These are phyloP conservation scores for Podospora comata DNA, from an alignment of 495 filamentous ascomycete genomes.

Conservation along the genomic window DNA sequence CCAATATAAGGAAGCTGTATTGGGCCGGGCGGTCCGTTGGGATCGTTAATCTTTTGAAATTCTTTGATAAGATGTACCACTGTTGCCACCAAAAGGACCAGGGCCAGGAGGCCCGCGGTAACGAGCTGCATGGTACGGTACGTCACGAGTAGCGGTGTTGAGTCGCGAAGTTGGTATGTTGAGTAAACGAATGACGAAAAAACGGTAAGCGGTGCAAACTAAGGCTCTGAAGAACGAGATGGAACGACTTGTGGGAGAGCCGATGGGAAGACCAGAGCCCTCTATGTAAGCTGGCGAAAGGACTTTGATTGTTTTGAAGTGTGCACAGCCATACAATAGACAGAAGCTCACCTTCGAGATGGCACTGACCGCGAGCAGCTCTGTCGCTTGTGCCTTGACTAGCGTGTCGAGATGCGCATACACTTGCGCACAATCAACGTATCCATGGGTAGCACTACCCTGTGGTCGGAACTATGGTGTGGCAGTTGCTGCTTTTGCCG, in stretches of 20 bases:
- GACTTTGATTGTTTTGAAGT: neutral
- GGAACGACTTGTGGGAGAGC: neutral
- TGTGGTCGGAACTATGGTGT: neutral
- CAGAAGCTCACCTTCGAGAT: neutral
- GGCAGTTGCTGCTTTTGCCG: neutral
- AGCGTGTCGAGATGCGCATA: neutral
- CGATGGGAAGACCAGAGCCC: neutral
- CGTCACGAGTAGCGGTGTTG: neutral
- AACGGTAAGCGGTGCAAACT: neutral
- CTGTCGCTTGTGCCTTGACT: neutral
- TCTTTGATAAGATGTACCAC: constrained; percentile 30
- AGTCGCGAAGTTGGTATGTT: neutral
- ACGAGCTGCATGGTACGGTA: constrained; percentile 2
- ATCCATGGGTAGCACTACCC: neutral
- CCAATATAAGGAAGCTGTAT: constrained; percentile 42
- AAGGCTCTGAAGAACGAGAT: neutral
- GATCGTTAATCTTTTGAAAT: constrained; percentile 37
- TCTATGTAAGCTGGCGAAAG: neutral
- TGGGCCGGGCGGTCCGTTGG: constrained; percentile 36
- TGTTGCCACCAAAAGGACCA: constrained; percentile 23
- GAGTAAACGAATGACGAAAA: neutral
- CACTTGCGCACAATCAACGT: neutral
- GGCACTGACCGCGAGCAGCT: neutral
- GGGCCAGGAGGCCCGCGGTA: constrained; percentile 21
- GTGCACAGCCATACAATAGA: neutral